Evolutionary conservation across 2,329 filamentous ascomycete genomes (phyloP), one percentile per base, ranked within the genome.

Genomic region (Cadophora sp.): DNA sequence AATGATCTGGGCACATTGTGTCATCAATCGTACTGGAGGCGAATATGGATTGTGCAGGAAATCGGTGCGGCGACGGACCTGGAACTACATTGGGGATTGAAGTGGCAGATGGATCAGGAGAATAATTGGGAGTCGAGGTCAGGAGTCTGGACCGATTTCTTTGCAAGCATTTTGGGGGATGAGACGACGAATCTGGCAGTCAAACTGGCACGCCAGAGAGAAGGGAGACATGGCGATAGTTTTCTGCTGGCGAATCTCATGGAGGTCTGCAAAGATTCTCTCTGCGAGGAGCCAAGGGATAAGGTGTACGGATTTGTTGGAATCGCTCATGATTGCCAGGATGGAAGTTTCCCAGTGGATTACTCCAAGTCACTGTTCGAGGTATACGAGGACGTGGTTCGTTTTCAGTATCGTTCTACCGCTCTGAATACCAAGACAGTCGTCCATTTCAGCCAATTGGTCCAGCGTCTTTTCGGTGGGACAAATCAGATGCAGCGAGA

Each of bases 301-400:
- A 78, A 78, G 60, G 66, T 78, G 1, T 78, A 77, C 65, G 76
- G 74, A 1, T 72, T 78, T 1, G 68, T 77, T n/a, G 74, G 73
- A 1, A 68, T 78, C 11, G 74, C 76, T 3, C 66, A 68, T 22
- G 76, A 78, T 53, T 70, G 70, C 36, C 70, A 71, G 47, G 61
- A 68, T 3, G 70, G 67, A 2, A 74, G 74, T 18, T 68, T 75
- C 0, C 72, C 74, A n/a, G 59, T 71, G 39, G 75, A 77, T 62
- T 76, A 78, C 62, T 60, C 66, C 1, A 77, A 75, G 62, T 62
- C 68, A 1, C 61, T 70, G 20, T 66, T 43, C 33, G 47, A 66
- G 22, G 33, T 70, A 3, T 70, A 70, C 43, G 61, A 70, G 20
- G 68, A 70, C 18, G 63, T 70, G 14, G 43, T 70, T 22, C 56